A percentile compares a stretch with the other conserved stretches of the same genome.
phyloP scores from a whole-genome alignment of 306 rosid genomes.

The Cyclanthera cordifolia region DNA sequence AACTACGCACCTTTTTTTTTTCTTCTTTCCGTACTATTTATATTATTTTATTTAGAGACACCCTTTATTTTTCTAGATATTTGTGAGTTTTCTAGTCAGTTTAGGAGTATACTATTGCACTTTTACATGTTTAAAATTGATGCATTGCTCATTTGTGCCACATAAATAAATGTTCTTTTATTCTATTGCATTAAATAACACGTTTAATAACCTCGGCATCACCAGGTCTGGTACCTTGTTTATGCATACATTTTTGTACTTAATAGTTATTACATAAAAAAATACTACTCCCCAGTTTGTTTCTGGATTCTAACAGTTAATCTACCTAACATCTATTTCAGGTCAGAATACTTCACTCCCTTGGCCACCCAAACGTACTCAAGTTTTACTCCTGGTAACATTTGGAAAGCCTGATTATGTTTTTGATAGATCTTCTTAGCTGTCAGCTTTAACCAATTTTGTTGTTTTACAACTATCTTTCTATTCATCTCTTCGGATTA shows the following conservation, averaged over 20 bases:
- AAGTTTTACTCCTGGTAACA: slow-evolving; percentile 66
- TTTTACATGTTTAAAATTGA: not conserved
- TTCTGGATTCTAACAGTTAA: not conserved
- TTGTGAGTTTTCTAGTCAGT: too few relatives aligned
- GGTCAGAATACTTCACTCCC: slow-evolving; percentile 90
- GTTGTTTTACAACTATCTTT: not conserved
- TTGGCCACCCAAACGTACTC: slow-evolving; percentile 66
- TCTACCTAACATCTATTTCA: slow-evolving; percentile 21
- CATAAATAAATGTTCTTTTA: not conserved
- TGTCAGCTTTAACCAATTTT: not conserved
- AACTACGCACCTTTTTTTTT: not conserved
- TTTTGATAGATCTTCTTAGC: not conserved
- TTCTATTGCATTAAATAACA: too few relatives aligned
- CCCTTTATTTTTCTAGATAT: too few relatives aligned
- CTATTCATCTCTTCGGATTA: not conserved
- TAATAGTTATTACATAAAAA: too few relatives aligned
- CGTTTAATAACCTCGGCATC: too few relatives aligned
- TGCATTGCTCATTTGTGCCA: not conserved
- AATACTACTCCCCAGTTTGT: not conserved
- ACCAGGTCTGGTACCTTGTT: too few relatives aligned
- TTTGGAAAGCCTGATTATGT: not conserved
- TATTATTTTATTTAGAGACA: too few relatives aligned
- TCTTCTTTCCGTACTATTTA: too few relatives aligned
- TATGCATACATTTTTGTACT: too few relatives aligned
- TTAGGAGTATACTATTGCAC: not conserved